A percentile compares a stretch with the other conserved stretches of the same genome.
phyloP scores from a whole-genome alignment of 2,329 filamentous ascomycete species.

The Bipolaris cookei region DNA sequence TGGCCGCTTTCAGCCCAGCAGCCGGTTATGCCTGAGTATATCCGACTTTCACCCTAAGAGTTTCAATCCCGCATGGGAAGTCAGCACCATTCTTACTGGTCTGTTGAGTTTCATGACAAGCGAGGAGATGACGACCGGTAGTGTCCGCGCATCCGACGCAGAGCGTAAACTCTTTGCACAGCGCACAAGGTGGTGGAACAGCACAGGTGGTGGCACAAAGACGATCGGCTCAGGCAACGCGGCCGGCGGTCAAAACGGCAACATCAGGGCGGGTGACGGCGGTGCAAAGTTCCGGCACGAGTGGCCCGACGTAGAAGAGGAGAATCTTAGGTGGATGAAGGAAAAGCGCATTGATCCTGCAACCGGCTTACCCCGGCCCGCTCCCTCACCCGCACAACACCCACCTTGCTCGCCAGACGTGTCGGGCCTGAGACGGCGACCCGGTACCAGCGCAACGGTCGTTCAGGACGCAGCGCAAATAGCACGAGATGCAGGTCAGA shows the following conservation, averaged over 20 bases:
- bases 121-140: constrained; percentile 98
- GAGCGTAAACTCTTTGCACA: constrained; percentile 81
- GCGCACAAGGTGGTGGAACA: constrained; percentile 94
- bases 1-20: constrained; percentile 91
- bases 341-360: constrained; percentile 77
- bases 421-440: constrained; percentile 69
- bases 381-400: constrained; percentile 49
- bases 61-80: constrained; percentile 98
- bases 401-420: constrained; percentile 66
- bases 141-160: constrained; percentile 74
- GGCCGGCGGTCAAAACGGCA: constrained; percentile 60
- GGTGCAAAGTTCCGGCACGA: constrained; percentile 87
- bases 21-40: constrained; percentile 91
- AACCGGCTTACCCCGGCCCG: constrained; percentile 72
- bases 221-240: constrained; percentile 49
- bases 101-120: constrained; percentile 97
- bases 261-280: constrained; percentile 87
- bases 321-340: constrained; percentile 93
- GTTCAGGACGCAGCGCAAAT: constrained; percentile 80
- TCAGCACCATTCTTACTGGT: constrained; percentile 93
- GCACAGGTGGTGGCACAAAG: constrained; percentile 82
- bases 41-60: constrained; percentile 97
- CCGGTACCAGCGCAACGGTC: constrained; percentile 64
- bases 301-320: constrained; percentile 86
- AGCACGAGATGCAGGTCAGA: constrained; percentile 76